Evolutionary conservation across 768 basidiomycete species (phyloP).

Genomic region (Strobilomyces dryophilus): DNA sequence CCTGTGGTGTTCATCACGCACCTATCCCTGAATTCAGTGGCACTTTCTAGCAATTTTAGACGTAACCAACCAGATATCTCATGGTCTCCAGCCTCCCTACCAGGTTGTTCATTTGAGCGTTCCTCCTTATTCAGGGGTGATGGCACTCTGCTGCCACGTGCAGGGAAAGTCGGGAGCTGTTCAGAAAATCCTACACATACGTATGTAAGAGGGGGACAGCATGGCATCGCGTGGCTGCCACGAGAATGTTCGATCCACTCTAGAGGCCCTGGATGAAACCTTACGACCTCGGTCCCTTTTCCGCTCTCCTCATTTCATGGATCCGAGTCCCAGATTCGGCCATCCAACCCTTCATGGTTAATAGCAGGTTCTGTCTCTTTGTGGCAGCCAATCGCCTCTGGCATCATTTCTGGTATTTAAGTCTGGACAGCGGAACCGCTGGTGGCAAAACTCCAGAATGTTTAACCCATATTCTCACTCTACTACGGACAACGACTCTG

Average conservation of each 20-base stretch:
- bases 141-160: conserved; percentile 1
- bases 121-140: not conserved
- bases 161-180: not conserved
- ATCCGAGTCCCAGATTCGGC: conserved; percentile 5
- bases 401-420: conserved; percentile 7
- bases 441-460: conserved; percentile 4
- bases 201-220: conserved; percentile 13
- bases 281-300: not conserved
- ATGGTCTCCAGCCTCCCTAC: not conserved
- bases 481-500: not conserved
- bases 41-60: not conserved
- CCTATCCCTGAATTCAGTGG: conserved; percentile 8
- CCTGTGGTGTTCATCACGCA: not conserved
- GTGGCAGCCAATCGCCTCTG: conserved; percentile 13
- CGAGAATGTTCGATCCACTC: conserved; percentile 4
- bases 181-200: not conserved
- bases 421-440: not conserved
- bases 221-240: conserved; percentile 1
- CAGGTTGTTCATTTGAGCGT: not conserved
- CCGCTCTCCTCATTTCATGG: not conserved
- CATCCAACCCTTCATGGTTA: not conserved
- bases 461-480: not conserved
- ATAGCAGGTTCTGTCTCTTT: not conserved
- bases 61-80: not conserved
- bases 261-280: not conserved